These are phyloP conservation scores for Juglanconis juglandina DNA, from an alignment of 2,329 filamentous ascomycete species.

Conservation along the genomic window DNA sequence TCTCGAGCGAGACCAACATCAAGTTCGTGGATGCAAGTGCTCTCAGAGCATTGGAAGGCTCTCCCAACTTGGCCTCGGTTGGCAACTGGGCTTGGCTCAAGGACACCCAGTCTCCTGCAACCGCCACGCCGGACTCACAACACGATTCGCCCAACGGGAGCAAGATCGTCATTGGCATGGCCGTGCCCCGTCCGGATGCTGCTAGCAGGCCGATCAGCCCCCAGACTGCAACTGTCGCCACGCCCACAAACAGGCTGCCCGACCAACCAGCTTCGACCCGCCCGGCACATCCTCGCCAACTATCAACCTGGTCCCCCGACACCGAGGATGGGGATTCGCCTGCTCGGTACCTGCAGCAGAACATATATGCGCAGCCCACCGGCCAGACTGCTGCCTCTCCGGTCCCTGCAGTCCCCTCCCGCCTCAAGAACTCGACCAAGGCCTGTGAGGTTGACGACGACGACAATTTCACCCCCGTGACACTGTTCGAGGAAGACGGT, in stretches of 20 bases:
- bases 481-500: slow-evolving; percentile 69
- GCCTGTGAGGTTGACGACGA: slow-evolving; percentile 46
- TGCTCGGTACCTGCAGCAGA: slow-evolving; percentile 48
- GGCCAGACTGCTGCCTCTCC: slow-evolving; percentile 48
- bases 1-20: slow-evolving; percentile 14
- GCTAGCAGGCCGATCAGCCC: slow-evolving; percentile 47
- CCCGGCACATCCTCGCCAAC: slow-evolving; percentile 32
- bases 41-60: slow-evolving; percentile 56
- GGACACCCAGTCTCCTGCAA: slow-evolving; percentile 30
- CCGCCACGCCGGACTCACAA: slow-evolving; percentile 15
- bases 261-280: slow-evolving; percentile 21
- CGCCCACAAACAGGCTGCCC: slow-evolving; percentile 30
- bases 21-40: slow-evolving; percentile 58
- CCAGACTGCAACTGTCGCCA: slow-evolving; percentile 44
- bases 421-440: slow-evolving; percentile 32
- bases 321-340: slow-evolving; percentile 50
- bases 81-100: slow-evolving; percentile 57
- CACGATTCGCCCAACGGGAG: slow-evolving; percentile 66
- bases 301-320: slow-evolving; percentile 55
- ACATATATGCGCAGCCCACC: slow-evolving; percentile 58
- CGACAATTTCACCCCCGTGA: slow-evolving; percentile 54
- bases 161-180: slow-evolving; percentile 71
- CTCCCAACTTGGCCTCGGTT: slow-evolving; percentile 50
- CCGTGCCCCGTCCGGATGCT: slow-evolving; percentile 53
- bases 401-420: slow-evolving; percentile 54